Percentiles rank a stretch among this genome's conserved stretches.
Conservation (phyloP, 306 rosid species). For the Comarum palustre region DNA sequence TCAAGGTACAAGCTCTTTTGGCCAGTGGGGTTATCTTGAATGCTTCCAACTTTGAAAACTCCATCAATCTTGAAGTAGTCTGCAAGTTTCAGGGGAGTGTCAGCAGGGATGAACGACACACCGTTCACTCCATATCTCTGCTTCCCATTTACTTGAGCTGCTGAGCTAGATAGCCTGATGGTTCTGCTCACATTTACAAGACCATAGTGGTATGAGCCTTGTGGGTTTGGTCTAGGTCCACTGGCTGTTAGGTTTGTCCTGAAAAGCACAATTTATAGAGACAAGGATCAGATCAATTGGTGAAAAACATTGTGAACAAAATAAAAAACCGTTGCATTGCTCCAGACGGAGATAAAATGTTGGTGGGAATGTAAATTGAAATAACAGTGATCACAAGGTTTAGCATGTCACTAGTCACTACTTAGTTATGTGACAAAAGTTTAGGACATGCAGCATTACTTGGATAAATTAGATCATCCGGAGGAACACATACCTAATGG, state of each 20-base stretch:
- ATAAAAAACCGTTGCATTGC: not conserved
- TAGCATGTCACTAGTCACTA: too few relatives aligned
- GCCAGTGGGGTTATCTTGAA: constrained; percentile 55
- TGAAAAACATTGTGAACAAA: not conserved
- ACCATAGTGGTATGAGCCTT: constrained; percentile 95
- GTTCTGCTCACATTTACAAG: constrained; percentile 62
- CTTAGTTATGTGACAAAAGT: not conserved
- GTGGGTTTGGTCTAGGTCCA: constrained; percentile 98
- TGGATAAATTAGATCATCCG: not conserved
- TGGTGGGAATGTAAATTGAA: not conserved
- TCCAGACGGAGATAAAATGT: not conserved
- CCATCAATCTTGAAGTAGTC: constrained; percentile 75
- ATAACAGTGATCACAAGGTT: too few relatives aligned
- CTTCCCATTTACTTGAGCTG: constrained; percentile 60
- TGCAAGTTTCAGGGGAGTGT: constrained; percentile 87
- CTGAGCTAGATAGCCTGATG: constrained; percentile 56
- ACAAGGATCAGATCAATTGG: not conserved
- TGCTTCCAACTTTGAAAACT: constrained; percentile 69
- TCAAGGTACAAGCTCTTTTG: constrained; percentile 53
- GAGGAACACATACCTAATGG: constrained; percentile 48
- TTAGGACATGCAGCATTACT: not conserved
- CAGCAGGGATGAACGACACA: constrained; percentile 62
- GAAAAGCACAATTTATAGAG: not conserved
- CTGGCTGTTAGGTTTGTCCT: constrained; percentile 92
- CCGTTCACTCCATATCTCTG: constrained; percentile 83